These are phyloP conservation scores for Trypanosoma caninum DNA, from an alignment of 208 protist species.

Conservation along the genomic window DNA sequence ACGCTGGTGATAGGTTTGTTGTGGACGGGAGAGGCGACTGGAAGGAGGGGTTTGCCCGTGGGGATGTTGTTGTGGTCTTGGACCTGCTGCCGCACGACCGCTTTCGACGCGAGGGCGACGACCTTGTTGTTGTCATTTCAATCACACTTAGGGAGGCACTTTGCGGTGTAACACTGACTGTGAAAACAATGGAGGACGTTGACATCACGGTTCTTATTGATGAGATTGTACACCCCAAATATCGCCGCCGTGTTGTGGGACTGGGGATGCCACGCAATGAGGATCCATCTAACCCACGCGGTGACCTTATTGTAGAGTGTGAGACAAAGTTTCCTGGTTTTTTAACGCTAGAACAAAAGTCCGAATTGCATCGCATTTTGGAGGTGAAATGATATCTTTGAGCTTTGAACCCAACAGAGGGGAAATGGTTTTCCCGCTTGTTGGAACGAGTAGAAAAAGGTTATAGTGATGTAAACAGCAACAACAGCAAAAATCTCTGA, in stretches of 20 bases:
- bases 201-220: slow-evolving; percentile 78
- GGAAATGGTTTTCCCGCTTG: neutral
- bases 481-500: too few relatives aligned
- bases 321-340: slow-evolving; percentile 78
- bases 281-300: slow-evolving; percentile 38
- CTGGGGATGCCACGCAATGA: slow-evolving; percentile 51
- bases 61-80: slow-evolving; percentile 71
- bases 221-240: slow-evolving; percentile 83
- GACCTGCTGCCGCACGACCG: slow-evolving; percentile 62
- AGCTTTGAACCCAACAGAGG: neutral
- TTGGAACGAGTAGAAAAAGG: neutral
- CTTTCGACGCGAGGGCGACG: slow-evolving; percentile 82
- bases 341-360: slow-evolving; percentile 84
- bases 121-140: slow-evolving; percentile 60
- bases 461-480: too few relatives aligned
- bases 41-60: slow-evolving; percentile 46
- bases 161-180: slow-evolving; percentile 79
- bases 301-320: slow-evolving; percentile 81
- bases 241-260: slow-evolving; percentile 69
- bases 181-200: slow-evolving; percentile 75
- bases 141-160: slow-evolving; percentile 81
- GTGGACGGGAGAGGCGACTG: slow-evolving; percentile 64
- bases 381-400: slow-evolving; percentile 36
- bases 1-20: slow-evolving; percentile 60
- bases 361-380: slow-evolving; percentile 74